Percentiles rank a stretch among this genome's conserved stretches.
These are phyloP conservation scores for Saraca asoca DNA, from an alignment of 331 rosid genomes.

Conservation along the genomic window DNA sequence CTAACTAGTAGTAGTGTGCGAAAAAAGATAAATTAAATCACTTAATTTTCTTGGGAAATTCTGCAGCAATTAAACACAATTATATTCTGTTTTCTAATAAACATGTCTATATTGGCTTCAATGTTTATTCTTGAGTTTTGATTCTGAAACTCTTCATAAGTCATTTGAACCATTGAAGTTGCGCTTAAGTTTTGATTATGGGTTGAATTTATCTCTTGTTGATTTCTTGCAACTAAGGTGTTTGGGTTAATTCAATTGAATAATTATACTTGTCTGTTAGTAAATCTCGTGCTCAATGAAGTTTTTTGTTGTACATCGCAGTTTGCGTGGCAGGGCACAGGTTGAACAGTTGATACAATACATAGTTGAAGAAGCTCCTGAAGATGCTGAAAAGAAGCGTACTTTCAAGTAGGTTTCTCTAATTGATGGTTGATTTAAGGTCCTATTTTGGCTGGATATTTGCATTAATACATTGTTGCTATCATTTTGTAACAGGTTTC, in stretches of 20 bases:
- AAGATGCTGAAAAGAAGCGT: constrained; percentile 89
- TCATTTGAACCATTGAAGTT: too few relatives aligned
- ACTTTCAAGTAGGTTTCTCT: constrained; percentile 73
- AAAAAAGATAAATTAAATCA: too few relatives aligned
- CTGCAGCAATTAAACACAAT: too few relatives aligned
- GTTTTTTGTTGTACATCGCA: constrained; percentile 41
- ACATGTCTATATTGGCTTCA: too few relatives aligned
- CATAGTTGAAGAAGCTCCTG: constrained; percentile 89
- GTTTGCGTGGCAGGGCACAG: constrained; percentile 83
- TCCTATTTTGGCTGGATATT: constrained; percentile 27
- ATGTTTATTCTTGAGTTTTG: too few relatives aligned
- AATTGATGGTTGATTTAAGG: constrained; percentile 20
- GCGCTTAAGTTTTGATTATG: too few relatives aligned
- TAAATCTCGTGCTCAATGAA: constrained; percentile 18
- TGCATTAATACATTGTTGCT: constrained; percentile 37
- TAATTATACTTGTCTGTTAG: constrained; percentile 13
- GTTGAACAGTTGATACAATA: constrained; percentile 78
- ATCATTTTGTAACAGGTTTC: constrained; percentile 69
- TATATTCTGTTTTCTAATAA: too few relatives aligned
- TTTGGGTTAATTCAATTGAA: constrained; percentile 20
- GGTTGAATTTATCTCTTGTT: constrained; percentile 13
- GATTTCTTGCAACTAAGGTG: constrained; percentile 7
- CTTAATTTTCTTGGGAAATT: too few relatives aligned
- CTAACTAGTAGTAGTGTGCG: too few relatives aligned
- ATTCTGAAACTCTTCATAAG: too few relatives aligned